Evolutionary conservation across 495 filamentous ascomycete genomes (phyloP).

Genomic region (Lichina pygmaea): DNA sequence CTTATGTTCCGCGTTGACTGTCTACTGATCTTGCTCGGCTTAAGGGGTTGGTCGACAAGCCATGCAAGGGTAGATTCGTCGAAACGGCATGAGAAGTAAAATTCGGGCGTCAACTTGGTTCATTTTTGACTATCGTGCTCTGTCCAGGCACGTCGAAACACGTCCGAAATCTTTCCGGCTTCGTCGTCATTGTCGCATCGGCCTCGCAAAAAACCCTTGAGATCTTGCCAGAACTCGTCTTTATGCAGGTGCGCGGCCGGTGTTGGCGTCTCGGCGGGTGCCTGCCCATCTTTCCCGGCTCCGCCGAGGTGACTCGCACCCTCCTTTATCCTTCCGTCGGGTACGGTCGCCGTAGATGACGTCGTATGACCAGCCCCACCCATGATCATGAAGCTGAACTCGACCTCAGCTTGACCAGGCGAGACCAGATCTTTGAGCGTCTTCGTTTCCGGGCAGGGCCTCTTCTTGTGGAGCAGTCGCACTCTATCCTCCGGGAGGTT

Average conservation of each 20-base stretch:
- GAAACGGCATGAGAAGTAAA: no score
- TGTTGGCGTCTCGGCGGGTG: constrained; percentile 22
- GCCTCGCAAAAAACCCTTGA: constrained; percentile 55
- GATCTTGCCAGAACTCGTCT: constrained; percentile 68
- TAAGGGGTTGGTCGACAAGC: no score
- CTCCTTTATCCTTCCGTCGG: neutral
- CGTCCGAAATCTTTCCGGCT: constrained; percentile 30
- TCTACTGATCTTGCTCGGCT: no score
- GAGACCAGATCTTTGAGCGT: constrained; percentile 23
- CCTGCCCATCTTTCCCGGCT: constrained; percentile 1
- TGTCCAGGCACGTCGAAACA: constrained; percentile 47
- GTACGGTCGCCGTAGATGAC: neutral
- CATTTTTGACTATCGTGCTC: constrained; percentile 4
- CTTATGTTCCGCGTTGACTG: no score
- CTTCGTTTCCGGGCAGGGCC: constrained; percentile 49
- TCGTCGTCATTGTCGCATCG: constrained; percentile 44
- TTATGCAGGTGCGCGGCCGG: constrained; percentile 18
- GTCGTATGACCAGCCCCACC: constrained; percentile 23
- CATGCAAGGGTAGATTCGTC: no score
- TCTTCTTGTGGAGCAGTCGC: constrained; percentile 58
- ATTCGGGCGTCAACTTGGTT: no score
- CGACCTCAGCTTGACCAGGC: constrained; percentile 20
- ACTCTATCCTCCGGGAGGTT: constrained; percentile 32
- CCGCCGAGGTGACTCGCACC: neutral
- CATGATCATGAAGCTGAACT: constrained; percentile 73